Evolutionary conservation across 2,329 filamentous ascomycete genomes (phyloP).

Genomic region (Trichoderma breve): DNA sequence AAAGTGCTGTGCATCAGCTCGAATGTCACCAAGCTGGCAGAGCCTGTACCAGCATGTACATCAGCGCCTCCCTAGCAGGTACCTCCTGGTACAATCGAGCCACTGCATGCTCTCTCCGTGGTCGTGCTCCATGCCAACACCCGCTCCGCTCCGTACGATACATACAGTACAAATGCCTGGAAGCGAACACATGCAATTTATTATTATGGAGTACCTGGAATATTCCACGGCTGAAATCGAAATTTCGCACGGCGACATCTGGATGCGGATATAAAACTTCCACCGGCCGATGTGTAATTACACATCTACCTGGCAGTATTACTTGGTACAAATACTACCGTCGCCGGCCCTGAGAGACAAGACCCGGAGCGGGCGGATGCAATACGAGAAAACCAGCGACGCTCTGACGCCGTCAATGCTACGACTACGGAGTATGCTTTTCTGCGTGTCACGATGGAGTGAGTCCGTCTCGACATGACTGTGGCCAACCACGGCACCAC

Average conservation of each 20-base stretch:
- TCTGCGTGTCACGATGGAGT: neutral
- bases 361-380: conserved; percentile 2
- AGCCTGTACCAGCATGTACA: neutral
- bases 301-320: neutral
- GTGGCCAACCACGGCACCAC: conserved; percentile 11
- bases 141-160: neutral
- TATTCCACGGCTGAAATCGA: conserved; percentile 12
- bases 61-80: neutral
- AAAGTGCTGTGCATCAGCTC: neutral
- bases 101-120: neutral
- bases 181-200: conserved; percentile 10
- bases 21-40: neutral
- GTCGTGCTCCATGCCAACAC: neutral
- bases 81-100: neutral
- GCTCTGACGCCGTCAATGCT: conserved; percentile 2
- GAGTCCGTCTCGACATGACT: neutral
- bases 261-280: neutral
- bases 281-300: neutral
- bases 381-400: conserved; percentile 16
- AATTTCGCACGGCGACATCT: neutral
- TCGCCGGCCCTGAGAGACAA: neutral
- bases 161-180: neutral
- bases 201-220: conserved; percentile 7
- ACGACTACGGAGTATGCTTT: neutral
- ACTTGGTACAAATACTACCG: neutral